Percentiles rank a stretch among this genome's conserved stretches.
phyloP scores from a whole-genome alignment of 352 stramenopile species.

The Globisporangium cederbergense region DNA sequence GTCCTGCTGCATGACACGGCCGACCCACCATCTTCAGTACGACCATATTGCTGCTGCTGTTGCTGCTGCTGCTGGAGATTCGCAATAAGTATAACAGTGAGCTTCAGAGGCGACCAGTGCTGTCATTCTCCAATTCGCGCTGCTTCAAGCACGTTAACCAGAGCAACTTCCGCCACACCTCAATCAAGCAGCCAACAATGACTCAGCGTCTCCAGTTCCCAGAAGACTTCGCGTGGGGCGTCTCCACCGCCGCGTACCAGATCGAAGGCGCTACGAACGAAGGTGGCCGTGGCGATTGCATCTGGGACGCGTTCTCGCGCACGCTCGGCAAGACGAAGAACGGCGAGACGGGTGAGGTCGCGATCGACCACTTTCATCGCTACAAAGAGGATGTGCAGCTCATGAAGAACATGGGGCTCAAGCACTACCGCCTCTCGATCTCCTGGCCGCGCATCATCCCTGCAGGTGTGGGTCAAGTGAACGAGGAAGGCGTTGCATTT shows the following conservation, averaged over 20 bases:
- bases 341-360: constrained; percentile 79
- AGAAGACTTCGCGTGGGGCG: constrained; percentile 78
- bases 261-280: constrained; percentile 88
- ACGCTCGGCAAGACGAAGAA: constrained; percentile 60
- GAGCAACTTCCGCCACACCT: not conserved
- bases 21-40: not conserved
- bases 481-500: constrained; percentile 74
- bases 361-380: constrained; percentile 86
- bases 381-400: constrained; percentile 80
- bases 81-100: not conserved
- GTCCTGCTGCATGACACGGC: not conserved
- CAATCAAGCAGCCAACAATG: constrained; percentile 14
- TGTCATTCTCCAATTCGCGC: constrained; percentile 17
- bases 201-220: constrained; percentile 35
- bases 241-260: constrained; percentile 88
- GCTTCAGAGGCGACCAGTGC: not conserved
- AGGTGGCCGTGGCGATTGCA: constrained; percentile 71
- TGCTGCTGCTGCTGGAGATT: not conserved
- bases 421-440: constrained; percentile 86
- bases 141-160: not conserved
- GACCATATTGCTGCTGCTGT: not conserved
- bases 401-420: constrained; percentile 79
- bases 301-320: constrained; percentile 90
- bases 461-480: constrained; percentile 62
- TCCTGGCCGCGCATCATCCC: constrained; percentile 90